Percentiles rank a stretch among this genome's conserved stretches.
Conservation (phyloP, 352 stramenopile species). For the Blastocystis sp. region DNA sequence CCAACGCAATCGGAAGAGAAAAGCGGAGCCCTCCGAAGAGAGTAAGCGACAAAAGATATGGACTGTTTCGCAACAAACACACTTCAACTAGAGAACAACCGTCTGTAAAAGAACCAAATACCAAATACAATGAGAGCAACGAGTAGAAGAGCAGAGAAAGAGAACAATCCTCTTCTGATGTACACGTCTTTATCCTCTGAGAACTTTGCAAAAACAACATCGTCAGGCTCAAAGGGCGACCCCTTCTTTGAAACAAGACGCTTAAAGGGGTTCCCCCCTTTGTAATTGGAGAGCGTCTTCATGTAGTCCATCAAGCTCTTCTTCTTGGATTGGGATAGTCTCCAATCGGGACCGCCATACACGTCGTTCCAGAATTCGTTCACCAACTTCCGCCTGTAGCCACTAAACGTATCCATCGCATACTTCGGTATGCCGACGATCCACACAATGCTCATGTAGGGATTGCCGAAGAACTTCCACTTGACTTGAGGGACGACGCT, state of each 20-base stretch:
- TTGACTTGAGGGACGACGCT: constrained; percentile 22
- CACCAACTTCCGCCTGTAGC: constrained; percentile 21
- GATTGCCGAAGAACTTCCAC: constrained; percentile 30
- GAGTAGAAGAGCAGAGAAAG: neutral
- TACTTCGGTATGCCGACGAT: constrained; percentile 28
- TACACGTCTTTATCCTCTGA: constrained; percentile 42
- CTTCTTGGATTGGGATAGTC: neutral
- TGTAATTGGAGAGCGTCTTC: constrained; percentile 4
- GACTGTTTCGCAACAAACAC: neutral
- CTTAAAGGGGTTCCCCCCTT: constrained; percentile 13
- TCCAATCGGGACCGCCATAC: constrained; percentile 32
- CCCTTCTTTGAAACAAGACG: neutral
- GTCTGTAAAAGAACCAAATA: neutral
- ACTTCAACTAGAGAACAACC: neutral
- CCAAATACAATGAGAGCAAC: constrained; percentile 5
- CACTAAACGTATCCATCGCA: constrained; percentile 26
- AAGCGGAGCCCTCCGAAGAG: neutral
- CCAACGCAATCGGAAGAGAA: too few relatives aligned
- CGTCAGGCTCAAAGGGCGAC: constrained; percentile 35
- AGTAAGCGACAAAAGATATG: neutral
- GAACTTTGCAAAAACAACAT: constrained; percentile 31
- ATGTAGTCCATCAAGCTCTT: constrained; percentile 60
- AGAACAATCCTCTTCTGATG: constrained; percentile 5
- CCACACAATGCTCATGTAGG: constrained; percentile 21
- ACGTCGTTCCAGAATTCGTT: constrained; percentile 46